Evolutionary conservation across 2,329 filamentous ascomycete genomes (phyloP).

Genomic region (Gremmenia infestans): DNA sequence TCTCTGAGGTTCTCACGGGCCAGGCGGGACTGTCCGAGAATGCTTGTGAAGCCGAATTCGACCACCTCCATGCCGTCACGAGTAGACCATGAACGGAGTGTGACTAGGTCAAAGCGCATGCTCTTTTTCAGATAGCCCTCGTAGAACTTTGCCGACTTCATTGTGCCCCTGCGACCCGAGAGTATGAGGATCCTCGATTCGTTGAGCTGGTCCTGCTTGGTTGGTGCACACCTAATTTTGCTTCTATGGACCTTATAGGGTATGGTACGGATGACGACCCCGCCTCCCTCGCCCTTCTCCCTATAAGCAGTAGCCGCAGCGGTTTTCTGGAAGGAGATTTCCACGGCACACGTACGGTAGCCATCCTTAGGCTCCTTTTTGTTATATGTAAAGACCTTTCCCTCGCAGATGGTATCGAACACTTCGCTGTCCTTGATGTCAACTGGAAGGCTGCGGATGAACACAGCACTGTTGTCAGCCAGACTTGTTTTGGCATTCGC

Average conservation of each 20-base stretch:
- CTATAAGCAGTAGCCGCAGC: slow-evolving; percentile 7
- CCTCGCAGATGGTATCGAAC: neutral
- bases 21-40: slow-evolving; percentile 10
- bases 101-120: slow-evolving; percentile 6
- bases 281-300: neutral
- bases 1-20: neutral
- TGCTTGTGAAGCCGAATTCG: slow-evolving; percentile 9
- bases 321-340: slow-evolving; percentile 10
- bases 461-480: neutral
- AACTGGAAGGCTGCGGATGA: neutral
- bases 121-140: neutral
- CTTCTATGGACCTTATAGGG: neutral
- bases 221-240: neutral
- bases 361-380: neutral
- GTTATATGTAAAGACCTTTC: slow-evolving; percentile 11
- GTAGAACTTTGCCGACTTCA: neutral
- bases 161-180: neutral
- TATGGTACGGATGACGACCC: neutral
- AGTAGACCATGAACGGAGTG: neutral
- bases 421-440: neutral
- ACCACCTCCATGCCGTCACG: neutral
- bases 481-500: neutral
- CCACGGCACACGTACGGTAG: neutral
- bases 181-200: neutral
- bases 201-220: neutral